Base-by-base conservation (phyloP, 768 basidiomycete genomes). In the Rhizopogon vesiculosus region DNA sequence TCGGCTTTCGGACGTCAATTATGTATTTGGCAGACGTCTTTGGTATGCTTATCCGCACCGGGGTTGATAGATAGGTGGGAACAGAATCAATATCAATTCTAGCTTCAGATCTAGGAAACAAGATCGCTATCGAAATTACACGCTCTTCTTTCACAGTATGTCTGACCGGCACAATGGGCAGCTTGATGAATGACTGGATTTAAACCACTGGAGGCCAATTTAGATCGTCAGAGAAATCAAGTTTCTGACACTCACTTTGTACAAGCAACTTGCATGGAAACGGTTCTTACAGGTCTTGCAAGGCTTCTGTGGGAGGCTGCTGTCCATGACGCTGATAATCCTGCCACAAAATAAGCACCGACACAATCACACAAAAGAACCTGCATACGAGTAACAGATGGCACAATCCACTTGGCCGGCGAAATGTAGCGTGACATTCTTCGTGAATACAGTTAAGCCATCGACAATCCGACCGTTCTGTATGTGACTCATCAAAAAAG, bases 341-440 rank as follows among this genome's bases (percentile, higher is more conserved):
- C 93, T 95, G 70, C 8, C 57, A 7, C 43, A 40, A 52, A 42
- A 46, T 45, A 19, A 33, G 31, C 19, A 9, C 15, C 0, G 18
- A 55, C 10, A 7, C 65, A 5, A 39, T 7, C 2, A 40, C 15
- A 53, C 5, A 18, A 42, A 46, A 15, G 9, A 28, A 0, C 42
- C 53, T 22, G 8, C 54, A 67, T 88, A 93, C 88, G 91, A 92
- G 69, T 95, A 96, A 65, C 93, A 96, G 57, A 99, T 98, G 1
- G 96, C 92, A 69, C 97, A 99, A 62, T 96, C 93, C 2, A 91
- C 90, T 67, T 94, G 89, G 6, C 96, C 96, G 60, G 96, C 92
- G 64, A 98, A 99, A 68, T 98, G 93, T 18, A 91, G 78, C 0
- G 84, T 78, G 43, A 95, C 93, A 66, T 98, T 98, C 72, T 89